Base-by-base conservation (phyloP, 2,329 filamentous ascomycete genomes). In the Phymatotrichopsis omnivora region DNA sequence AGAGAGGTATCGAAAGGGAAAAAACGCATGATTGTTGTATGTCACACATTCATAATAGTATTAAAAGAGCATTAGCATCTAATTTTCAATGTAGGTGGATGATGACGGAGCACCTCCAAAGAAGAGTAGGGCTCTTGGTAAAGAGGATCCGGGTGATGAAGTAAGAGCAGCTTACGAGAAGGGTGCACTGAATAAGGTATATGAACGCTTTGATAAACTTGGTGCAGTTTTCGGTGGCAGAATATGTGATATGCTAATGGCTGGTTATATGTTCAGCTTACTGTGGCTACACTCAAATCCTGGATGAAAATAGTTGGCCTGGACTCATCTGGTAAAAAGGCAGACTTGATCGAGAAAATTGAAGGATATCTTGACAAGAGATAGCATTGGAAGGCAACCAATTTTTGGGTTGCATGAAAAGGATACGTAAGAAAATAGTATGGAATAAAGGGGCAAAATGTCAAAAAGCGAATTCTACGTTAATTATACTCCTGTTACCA, bases 271-370 rank as follows among this genome's bases (percentile, higher is more conserved):
- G 24, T 47, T 22, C 42, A 67, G 63, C 62, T 72, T 55, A 72
- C 68, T 3, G 62, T 72, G 14, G 56, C 63, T 10, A 57, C 64
- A 16, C 57, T 73, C 27, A 72, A 69, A 48, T 64, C 65, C 1
- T 73, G 69, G 54, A 57, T 71, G 14, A 58, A 55, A n/a, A 47
- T 57, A 4, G 67, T 69, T 45, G 64, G 65, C 32, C 59, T 71
- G 12, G 58, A 63, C 22, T 42, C 45, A 17, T 56, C 59, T 7
- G 68, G 69, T 2, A 72, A 69, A 55, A 73, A 73, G 52, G 66
- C 63, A 5, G 69, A 71, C 46, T 60, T 73, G 24, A 60, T 73
- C n/a, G 68, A 71, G 29, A 61, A 64, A 28, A 63, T 72, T 24
- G 68, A 72, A 49, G 64, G 64, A 44, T 65, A 62, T 50, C 67